These are phyloP conservation scores for Tilletia setariae DNA, from an alignment of 1,284 basidiomycete genomes.

Conservation along the genomic window DNA sequence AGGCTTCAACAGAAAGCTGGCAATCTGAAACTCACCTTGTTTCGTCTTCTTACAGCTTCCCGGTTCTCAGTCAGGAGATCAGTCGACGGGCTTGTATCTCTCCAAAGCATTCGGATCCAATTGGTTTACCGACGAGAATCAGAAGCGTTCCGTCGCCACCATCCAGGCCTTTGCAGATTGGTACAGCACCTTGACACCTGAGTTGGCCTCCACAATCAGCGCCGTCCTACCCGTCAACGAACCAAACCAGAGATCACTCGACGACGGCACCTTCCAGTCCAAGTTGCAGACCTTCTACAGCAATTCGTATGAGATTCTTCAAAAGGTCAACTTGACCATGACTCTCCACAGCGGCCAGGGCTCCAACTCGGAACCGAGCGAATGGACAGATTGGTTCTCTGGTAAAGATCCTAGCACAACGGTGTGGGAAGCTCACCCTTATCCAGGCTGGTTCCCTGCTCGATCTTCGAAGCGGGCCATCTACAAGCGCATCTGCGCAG, in stretches of 20 bases:
- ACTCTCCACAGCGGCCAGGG: slow-evolving; percentile 47
- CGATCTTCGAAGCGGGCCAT: background rate
- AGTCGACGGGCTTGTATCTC: slow-evolving; percentile 40
- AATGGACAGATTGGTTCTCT: slow-evolving; percentile 33
- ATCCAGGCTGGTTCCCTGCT: slow-evolving; percentile 14
- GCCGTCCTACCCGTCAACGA: slow-evolving; percentile 49
- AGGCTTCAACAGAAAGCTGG: no score
- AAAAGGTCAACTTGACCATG: slow-evolving; percentile 36
- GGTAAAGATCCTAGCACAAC: slow-evolving; percentile 43
- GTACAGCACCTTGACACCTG: slow-evolving; percentile 26
- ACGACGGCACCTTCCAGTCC: slow-evolving; percentile 26
- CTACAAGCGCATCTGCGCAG: slow-evolving; percentile 19
- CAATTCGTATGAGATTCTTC: slow-evolving; percentile 28
- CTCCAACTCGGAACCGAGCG: slow-evolving; percentile 16
- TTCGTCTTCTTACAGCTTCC: slow-evolving; percentile 29
- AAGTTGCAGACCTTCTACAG: slow-evolving; percentile 32
- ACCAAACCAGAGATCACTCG: slow-evolving; percentile 30
- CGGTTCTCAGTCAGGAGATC: slow-evolving; percentile 55
- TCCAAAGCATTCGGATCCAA: slow-evolving; percentile 29
- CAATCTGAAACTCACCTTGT: background rate
- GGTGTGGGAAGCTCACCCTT: slow-evolving; percentile 36
- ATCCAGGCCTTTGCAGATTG: background rate
- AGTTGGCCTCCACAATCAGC: slow-evolving; percentile 18
- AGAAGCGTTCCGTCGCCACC: slow-evolving; percentile 32
- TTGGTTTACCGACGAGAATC: slow-evolving; percentile 40